A percentile compares a stretch with the other conserved stretches of the same genome.
These are phyloP conservation scores for Talaromyces sp. DNA, from an alignment of 2,329 filamentous ascomycete genomes.

Conservation along the genomic window DNA sequence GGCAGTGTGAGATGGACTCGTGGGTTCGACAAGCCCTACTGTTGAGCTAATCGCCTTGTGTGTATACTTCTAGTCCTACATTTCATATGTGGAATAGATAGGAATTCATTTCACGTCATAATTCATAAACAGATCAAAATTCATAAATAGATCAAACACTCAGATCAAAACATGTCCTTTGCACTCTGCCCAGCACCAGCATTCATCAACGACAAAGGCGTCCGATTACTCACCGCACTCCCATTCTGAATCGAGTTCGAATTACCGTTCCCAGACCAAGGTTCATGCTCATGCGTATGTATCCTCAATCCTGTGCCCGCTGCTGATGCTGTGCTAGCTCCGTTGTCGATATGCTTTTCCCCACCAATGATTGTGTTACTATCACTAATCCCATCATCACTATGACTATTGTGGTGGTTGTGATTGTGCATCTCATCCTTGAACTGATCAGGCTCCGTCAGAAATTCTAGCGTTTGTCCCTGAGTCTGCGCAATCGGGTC, in stretches of 20 bases:
- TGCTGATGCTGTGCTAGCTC: background rate
- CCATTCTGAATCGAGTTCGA: background rate
- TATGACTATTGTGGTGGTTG: background rate
- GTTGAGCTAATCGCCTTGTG: background rate
- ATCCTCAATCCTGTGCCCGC: constrained; percentile 11
- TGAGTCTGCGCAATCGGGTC: constrained; percentile 17
- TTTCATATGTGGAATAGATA: background rate
- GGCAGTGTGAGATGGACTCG: constrained; percentile 55
- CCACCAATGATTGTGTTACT: background rate
- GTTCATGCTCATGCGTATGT: background rate
- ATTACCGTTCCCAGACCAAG: background rate
- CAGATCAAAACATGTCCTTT: constrained; percentile 11
- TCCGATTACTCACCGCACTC: constrained; percentile 15
- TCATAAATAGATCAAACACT: too few relatives aligned
- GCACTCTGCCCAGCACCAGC: constrained; percentile 1
- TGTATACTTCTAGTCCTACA: too few relatives aligned
- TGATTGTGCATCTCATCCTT: background rate
- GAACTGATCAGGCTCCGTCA: constrained; percentile 16
- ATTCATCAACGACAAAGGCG: constrained; percentile 14
- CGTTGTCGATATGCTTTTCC: background rate
- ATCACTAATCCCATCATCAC: background rate
- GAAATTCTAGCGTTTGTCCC: constrained; percentile 16
- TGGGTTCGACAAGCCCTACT: constrained; percentile 30
- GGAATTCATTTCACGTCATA: background rate
- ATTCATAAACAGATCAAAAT: too few relatives aligned